phyloP scores from a whole-genome alignment of 2,329 filamentous ascomycete species.

The Cordyceps cicadae region DNA sequence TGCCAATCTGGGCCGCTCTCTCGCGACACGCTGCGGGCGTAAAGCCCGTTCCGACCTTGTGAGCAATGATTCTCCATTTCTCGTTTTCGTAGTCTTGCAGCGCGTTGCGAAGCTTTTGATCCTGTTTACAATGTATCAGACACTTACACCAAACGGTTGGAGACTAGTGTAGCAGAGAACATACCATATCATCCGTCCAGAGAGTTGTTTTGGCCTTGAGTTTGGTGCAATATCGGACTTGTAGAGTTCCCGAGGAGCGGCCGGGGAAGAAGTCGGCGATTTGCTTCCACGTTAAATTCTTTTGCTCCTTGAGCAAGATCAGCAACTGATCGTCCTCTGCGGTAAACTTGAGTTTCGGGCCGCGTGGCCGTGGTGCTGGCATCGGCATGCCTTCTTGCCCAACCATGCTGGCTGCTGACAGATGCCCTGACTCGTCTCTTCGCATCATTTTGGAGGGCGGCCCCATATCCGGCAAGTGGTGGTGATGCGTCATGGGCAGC shows the following conservation, averaged over 20 bases:
- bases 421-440: slow-evolving; percentile 40
- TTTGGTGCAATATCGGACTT: slow-evolving; percentile 92
- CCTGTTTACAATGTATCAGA: slow-evolving; percentile 38
- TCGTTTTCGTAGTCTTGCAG: slow-evolving; percentile 83
- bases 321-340: slow-evolving; percentile 82
- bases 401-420: slow-evolving; percentile 73
- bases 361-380: slow-evolving; percentile 71
- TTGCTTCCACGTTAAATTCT: slow-evolving; percentile 93
- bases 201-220: slow-evolving; percentile 87
- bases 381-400: slow-evolving; percentile 80
- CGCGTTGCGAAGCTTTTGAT: slow-evolving; percentile 66
- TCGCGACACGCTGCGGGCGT: slow-evolving; percentile 82
- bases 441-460: slow-evolving; percentile 61
- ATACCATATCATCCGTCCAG: slow-evolving; percentile 90
- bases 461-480: slow-evolving; percentile 66
- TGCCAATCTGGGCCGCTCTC: slow-evolving; percentile 55
- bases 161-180: slow-evolving; percentile 27
- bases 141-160: background rate
- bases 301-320: slow-evolving; percentile 88
- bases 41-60: slow-evolving; percentile 84
- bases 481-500: slow-evolving; percentile 47
- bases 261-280: slow-evolving; percentile 95
- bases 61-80: slow-evolving; percentile 85
- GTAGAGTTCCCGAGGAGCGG: slow-evolving; percentile 78
- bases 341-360: slow-evolving; percentile 89